phyloP scores from a whole-genome alignment of 116 monocot species.

The Papilionanthe hybrid region DNA sequence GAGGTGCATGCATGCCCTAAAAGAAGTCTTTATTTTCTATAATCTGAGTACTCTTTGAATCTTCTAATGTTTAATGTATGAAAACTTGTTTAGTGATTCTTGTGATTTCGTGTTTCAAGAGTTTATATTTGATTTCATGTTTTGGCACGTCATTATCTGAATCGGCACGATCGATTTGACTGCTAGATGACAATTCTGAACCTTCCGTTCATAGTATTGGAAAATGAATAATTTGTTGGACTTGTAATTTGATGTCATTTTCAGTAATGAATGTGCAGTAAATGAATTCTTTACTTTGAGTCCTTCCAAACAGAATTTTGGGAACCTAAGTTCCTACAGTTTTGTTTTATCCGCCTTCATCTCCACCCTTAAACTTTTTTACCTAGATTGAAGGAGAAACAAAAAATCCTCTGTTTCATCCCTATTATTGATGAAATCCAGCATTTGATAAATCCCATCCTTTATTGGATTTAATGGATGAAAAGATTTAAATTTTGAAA shows the following conservation, averaged over 20 bases:
- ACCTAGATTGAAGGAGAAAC: no score
- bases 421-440: no score
- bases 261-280: not conserved
- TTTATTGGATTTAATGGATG: no score
- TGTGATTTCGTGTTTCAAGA: not conserved
- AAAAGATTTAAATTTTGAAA: no score
- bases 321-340: no score
- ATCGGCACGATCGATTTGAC: not conserved
- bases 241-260: not conserved
- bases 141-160: not conserved
- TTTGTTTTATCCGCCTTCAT: no score
- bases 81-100: not conserved
- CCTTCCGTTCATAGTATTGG: not conserved
- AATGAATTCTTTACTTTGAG: not conserved
- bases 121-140: not conserved
- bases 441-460: no score
- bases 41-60: not conserved
- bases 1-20: not conserved
- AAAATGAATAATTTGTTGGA: no score
- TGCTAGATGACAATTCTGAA: not conserved
- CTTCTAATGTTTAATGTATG: not conserved
- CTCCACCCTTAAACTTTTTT: no score
- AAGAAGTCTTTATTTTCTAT: not conserved
- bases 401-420: no score
- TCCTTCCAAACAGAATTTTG: no score